Conservation (phyloP, 108 stramenopile species). For the Epithemia pelagica region DNA sequence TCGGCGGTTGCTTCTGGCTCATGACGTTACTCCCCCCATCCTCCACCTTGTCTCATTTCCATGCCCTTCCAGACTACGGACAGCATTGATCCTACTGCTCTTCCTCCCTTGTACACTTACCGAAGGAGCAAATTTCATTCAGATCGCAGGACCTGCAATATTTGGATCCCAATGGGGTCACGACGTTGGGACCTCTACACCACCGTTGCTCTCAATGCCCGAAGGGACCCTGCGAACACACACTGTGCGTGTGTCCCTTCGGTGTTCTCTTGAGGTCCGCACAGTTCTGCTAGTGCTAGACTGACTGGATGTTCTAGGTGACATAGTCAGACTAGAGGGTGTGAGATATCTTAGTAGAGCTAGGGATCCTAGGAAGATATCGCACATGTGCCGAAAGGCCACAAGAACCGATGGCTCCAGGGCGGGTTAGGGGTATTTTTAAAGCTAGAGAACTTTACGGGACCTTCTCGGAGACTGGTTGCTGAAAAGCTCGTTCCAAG, state of each 20-base stretch:
- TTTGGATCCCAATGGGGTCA: no score
- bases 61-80: no score
- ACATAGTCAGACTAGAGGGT: background rate
- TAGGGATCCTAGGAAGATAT: no score
- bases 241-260: background rate
- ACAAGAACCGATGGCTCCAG: background rate
- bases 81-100: no score
- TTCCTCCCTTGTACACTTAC: no score
- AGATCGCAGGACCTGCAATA: no score
- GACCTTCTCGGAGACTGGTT: background rate
- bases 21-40: no score
- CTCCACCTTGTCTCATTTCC: no score
- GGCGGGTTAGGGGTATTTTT: background rate
- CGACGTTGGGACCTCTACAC: no score
- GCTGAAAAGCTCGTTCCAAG: background rate
- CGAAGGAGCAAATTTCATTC: no score
- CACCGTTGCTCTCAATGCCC: no score
- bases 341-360: background rate
- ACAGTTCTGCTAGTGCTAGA: background rate
- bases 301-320: background rate
- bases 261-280: background rate
- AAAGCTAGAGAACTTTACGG: background rate
- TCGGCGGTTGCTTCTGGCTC: no score
- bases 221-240: background rate
- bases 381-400: background rate